A percentile compares a stretch with the other conserved stretches of the same genome.
Evolutionary conservation across 805 yeast species (phyloP).

Genomic region (Kodamaea laetipori): DNA sequence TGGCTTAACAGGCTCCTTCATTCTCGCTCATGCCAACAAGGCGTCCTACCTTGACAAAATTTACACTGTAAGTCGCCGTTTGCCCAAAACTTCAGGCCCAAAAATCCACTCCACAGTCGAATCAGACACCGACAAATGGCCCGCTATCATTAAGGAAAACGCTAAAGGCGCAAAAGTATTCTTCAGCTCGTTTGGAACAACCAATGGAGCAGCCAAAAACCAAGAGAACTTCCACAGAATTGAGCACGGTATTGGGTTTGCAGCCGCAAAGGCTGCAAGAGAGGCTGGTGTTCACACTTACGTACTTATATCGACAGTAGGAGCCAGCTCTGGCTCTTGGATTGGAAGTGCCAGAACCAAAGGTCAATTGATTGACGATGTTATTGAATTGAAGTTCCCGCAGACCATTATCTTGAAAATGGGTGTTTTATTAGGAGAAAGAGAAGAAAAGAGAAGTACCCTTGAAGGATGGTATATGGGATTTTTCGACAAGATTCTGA

Average conservation of each 20-base stretch:
- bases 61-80: conserved; percentile 55
- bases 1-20: conserved; percentile 69
- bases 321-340: conserved; percentile 57
- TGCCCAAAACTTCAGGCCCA: conserved; percentile 29
- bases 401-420: conserved; percentile 76
- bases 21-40: conserved; percentile 48
- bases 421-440: conserved; percentile 68
- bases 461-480: conserved; percentile 31
- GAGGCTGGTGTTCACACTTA: conserved; percentile 66
- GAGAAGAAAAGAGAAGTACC: conserved; percentile 47
- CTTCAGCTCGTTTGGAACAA: conserved; percentile 75
- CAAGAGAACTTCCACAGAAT: conserved; percentile 65
- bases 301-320: conserved; percentile 64
- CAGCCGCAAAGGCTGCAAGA: conserved; percentile 72
- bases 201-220: conserved; percentile 70
- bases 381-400: conserved; percentile 64
- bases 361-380: conserved; percentile 73
- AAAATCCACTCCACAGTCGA: conserved; percentile 46
- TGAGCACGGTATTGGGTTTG: conserved; percentile 72
- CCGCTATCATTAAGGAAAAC: conserved; percentile 27
- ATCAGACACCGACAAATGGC: conserved; percentile 55
- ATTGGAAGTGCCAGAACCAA: conserved; percentile 67
- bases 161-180: conserved; percentile 38
- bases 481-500: conserved; percentile 30
- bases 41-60: conserved; percentile 42